These are phyloP conservation scores for Graphium sp. DNA, from an alignment of 2,329 filamentous ascomycete species.

Conservation along the genomic window DNA sequence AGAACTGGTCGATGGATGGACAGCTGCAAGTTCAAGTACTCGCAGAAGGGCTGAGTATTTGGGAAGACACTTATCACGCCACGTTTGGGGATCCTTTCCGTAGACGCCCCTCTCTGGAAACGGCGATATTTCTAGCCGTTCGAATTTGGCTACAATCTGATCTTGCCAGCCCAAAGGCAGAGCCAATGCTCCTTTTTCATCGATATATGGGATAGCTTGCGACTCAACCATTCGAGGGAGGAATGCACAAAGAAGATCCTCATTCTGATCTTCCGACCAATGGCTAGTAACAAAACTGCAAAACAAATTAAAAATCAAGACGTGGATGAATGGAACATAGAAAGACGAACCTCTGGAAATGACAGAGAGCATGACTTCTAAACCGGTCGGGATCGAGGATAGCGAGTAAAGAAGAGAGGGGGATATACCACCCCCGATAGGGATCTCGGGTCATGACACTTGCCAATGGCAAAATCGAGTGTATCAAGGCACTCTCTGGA, in stretches of 20 bases:
- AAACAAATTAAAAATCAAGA: conserved; percentile 9
- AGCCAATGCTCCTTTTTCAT: conserved; percentile 33
- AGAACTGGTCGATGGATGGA: conserved; percentile 50
- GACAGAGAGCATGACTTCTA: conserved; percentile 56
- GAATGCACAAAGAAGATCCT: conserved; percentile 52
- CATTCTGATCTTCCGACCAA: conserved; percentile 50
- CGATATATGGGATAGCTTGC: conserved; percentile 32
- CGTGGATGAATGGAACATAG: no score
- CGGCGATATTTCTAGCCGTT: conserved; percentile 43
- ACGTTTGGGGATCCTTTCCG: conserved; percentile 42
- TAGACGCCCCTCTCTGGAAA: conserved; percentile 48
- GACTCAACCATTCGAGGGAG: conserved; percentile 46
- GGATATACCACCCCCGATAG: conserved; percentile 58
- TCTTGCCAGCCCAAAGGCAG: conserved; percentile 56
- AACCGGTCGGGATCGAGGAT: conserved; percentile 61
- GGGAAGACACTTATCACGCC: conserved; percentile 46
- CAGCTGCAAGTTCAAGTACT: conserved; percentile 40
- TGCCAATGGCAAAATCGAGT: conserved; percentile 48
- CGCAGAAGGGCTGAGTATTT: conserved; percentile 52
- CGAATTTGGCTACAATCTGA: conserved; percentile 54
- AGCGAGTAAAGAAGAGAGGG: conserved; percentile 71
- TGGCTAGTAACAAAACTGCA: conserved; percentile 55
- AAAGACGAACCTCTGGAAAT: conserved; percentile 56
- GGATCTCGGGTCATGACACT: conserved; percentile 47
- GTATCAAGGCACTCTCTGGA: conserved; percentile 63